Percentiles rank a stretch among this genome's conserved stretches.
These are phyloP conservation scores for Clonostachys chloroleuca DNA, from an alignment of 2,329 filamentous ascomycete species.

Conservation along the genomic window DNA sequence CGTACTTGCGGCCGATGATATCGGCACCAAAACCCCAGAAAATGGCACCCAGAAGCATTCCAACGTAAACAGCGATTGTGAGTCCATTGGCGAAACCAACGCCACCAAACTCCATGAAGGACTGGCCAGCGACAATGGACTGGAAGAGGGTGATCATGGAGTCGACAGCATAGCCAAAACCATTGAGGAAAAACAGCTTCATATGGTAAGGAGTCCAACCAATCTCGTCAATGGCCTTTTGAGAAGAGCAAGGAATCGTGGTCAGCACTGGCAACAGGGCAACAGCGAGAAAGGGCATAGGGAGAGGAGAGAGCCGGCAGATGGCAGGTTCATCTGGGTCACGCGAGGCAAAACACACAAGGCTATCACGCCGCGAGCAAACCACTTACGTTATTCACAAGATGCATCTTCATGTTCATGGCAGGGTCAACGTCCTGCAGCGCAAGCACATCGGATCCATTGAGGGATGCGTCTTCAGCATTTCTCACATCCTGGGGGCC, in stretches of 20 bases:
- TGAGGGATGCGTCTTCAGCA: conserved; percentile 12
- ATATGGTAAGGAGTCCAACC: conserved; percentile 55
- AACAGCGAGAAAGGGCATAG: neutral
- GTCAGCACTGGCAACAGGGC: neutral
- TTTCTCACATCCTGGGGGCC: neutral
- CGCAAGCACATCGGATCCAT: conserved; percentile 46
- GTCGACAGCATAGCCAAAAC: conserved; percentile 50
- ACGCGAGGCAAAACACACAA: neutral
- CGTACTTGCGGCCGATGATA: conserved; percentile 62
- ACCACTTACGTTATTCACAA: conserved; percentile 58
- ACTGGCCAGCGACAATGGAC: conserved; percentile 54
- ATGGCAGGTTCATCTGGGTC: neutral
- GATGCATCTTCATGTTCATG: conserved; percentile 62
- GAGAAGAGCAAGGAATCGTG: neutral
- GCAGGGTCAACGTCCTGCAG: conserved; percentile 56
- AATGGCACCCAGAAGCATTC: conserved; percentile 50
- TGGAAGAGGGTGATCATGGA: conserved; percentile 50
- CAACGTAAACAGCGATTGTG: conserved; percentile 57
- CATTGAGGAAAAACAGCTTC: conserved; percentile 58
- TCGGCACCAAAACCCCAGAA: conserved; percentile 69
- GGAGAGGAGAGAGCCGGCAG: neutral
- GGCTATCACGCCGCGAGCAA: neutral
- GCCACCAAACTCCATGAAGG: conserved; percentile 53
- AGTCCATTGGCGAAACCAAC: conserved; percentile 50
- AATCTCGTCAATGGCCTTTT: conserved; percentile 49